Evolutionary conservation across 2,329 filamentous ascomycete species (phyloP).

Genomic region (Orbilia javanica): DNA sequence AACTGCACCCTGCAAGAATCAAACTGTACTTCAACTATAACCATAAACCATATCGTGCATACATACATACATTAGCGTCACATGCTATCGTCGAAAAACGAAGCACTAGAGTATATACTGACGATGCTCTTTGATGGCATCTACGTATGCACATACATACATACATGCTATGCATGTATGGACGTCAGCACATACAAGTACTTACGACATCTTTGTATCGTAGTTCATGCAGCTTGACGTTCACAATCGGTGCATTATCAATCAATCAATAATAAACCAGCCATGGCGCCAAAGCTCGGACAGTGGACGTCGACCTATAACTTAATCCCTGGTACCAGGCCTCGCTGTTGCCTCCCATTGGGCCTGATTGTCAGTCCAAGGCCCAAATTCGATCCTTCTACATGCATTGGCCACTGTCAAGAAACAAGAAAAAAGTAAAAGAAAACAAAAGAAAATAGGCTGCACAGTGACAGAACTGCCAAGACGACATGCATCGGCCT

Average conservation of each 20-base stretch:
- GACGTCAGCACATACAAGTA: background rate
- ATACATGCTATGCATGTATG: background rate
- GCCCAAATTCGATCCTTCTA: background rate
- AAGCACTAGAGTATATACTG: too few species aligned
- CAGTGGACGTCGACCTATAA: background rate
- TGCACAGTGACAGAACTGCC: slow-evolving; percentile 52
- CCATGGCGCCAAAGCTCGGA: background rate
- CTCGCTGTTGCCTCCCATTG: slow-evolving; percentile 44
- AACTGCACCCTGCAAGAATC: slow-evolving; percentile 46
- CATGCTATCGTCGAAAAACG: background rate
- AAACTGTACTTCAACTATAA: background rate
- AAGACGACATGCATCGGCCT: slow-evolving; percentile 39
- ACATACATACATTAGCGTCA: background rate
- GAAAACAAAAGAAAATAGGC: background rate
- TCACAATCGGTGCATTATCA: background rate
- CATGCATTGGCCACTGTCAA: slow-evolving; percentile 20
- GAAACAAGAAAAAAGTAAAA: too few species aligned
- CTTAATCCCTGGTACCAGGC: background rate
- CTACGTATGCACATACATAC: background rate
- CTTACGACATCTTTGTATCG: background rate
- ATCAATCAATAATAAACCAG: background rate
- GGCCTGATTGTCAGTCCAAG: slow-evolving; percentile 41
- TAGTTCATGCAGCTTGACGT: slow-evolving; percentile 1
- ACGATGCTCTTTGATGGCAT: background rate
- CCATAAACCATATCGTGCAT: slow-evolving; percentile 6